These are phyloP conservation scores for Talaromyces verruculosus DNA, from an alignment of 2,329 filamentous ascomycete species.

Conservation along the genomic window DNA sequence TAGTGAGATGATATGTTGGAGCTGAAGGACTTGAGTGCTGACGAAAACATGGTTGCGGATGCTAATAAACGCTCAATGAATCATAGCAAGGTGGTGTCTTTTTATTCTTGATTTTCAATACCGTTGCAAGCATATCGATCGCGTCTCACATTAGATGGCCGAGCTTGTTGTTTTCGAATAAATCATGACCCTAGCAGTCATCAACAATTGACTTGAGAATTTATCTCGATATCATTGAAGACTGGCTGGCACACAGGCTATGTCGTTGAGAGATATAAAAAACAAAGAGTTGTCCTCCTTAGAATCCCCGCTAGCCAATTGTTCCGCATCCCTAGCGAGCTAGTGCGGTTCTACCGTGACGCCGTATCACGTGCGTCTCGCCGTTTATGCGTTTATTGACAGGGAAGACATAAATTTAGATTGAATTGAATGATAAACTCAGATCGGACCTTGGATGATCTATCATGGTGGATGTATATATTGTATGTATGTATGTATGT, in stretches of 20 bases:
- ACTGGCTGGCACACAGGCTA: not conserved
- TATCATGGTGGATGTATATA: not conserved
- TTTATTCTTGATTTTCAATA: not conserved
- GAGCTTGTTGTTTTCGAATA: not conserved
- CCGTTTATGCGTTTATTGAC: not conserved
- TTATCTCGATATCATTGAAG: not conserved
- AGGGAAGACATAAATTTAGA: not conserved
- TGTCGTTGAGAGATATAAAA: not conserved
- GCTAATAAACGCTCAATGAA: not conserved
- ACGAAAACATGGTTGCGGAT: slow-evolving; percentile 74
- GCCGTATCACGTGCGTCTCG: slow-evolving; percentile 11
- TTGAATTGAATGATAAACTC: not conserved
- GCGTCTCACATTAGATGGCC: not conserved
- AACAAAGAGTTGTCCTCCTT: slow-evolving; percentile 2
- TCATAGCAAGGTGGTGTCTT: slow-evolving; percentile 4
- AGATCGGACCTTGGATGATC: not conserved
- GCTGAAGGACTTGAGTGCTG: slow-evolving; percentile 87
- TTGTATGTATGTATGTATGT: not conserved
- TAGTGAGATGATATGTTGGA: slow-evolving; percentile 95
- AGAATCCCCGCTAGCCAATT: slow-evolving; percentile 3
- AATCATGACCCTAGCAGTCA: not conserved
- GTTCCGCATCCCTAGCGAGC: slow-evolving; percentile 5
- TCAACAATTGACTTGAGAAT: not conserved
- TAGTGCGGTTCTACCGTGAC: not conserved
- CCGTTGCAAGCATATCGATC: slow-evolving; percentile 8